Base-by-base conservation (phyloP, 225 moss, liverwort and hornwort species). In the Asterella californica region DNA sequence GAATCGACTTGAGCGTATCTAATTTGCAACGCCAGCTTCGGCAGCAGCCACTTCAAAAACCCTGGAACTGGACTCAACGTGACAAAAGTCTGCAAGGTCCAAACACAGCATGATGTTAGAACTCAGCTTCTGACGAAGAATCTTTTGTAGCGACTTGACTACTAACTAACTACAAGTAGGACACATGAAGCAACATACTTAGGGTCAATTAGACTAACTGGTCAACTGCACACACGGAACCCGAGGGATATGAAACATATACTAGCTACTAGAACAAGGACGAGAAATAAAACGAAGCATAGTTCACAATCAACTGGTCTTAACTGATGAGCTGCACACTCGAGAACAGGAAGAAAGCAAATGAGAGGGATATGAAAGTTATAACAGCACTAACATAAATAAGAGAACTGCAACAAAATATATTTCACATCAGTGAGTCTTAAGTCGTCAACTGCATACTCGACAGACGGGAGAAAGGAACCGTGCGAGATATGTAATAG, bases 41-140 rank as follows among this genome's bases (percentile, higher is more conserved):
- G 89, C 72, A 91, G 76, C 38, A 97, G 84, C 96, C 96, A 97
- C 32, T 87, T 83, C 87, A 85, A 83, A 81, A 90, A 97, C 55
- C 94, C 94, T 33, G 94, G 96, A 76, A 97, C 89, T 46, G 96
- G 96, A 81, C 96, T 97, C 37, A 97, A 86, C 47, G 96, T 97
- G 79, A 83, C 89, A 77, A 94, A 97, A 2, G 87, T 93, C 96
- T 97, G 93, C 90, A 90, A 80, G 61, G 32, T 72, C 36, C 74
- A 70, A 72, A 71, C 24, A 71, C 18, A 71, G 10, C 71, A 27
- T 14, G 48, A 47, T 29, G 71, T 70, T 42, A 70, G 10, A 42
- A 5, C n/a, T 46, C 24, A 24, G 21, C n/a, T 47, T 42, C 46
- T n/a, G 27, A 15, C 47, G 46, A n/a, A 71, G 3, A 27, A n/a